These are phyloP conservation scores for Penicillium angulare DNA, from an alignment of 495 filamentous ascomycete genomes.

Conservation along the genomic window DNA sequence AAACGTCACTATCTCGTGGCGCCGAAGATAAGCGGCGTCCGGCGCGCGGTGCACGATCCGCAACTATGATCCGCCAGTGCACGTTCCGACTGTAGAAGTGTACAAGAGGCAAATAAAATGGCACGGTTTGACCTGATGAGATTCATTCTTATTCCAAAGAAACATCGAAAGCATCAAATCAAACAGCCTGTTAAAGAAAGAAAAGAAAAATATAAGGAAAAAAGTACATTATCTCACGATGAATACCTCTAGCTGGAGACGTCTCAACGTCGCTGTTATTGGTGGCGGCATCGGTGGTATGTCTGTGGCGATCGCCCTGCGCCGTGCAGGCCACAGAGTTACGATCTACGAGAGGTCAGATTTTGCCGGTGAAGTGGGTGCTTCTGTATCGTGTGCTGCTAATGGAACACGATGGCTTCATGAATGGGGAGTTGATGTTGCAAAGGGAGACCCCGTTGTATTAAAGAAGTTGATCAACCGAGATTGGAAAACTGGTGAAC, in stretches of 20 bases:
- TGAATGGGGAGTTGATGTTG: slow-evolving; percentile 44
- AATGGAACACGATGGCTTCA: slow-evolving; percentile 47
- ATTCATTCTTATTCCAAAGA: not conserved
- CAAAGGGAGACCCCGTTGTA: slow-evolving; percentile 46
- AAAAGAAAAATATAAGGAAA: too few species aligned
- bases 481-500: slow-evolving; percentile 48
- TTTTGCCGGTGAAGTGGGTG: slow-evolving; percentile 43
- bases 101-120: slow-evolving; percentile 5
- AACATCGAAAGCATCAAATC: not conserved
- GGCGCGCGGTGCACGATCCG: slow-evolving; percentile 13
- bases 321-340: slow-evolving; percentile 63
- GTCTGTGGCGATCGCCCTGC: slow-evolving; percentile 59
- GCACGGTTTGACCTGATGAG: not conserved
- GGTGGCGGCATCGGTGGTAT: slow-evolving; percentile 73
- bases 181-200: not conserved
- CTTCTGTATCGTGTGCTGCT: slow-evolving; percentile 43
- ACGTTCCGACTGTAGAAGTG: not conserved
- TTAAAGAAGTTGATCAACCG: slow-evolving; percentile 48
- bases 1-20: too few species aligned
- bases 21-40: slow-evolving; percentile 26
- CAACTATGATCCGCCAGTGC: slow-evolving; percentile 4
- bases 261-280: slow-evolving; percentile 53
- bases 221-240: not conserved
- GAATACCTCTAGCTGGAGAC: slow-evolving; percentile 28
- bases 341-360: slow-evolving; percentile 45